Evolutionary conservation across 2,329 filamentous ascomycete genomes (phyloP).

Genomic region (Canariomyces notabilis): DNA sequence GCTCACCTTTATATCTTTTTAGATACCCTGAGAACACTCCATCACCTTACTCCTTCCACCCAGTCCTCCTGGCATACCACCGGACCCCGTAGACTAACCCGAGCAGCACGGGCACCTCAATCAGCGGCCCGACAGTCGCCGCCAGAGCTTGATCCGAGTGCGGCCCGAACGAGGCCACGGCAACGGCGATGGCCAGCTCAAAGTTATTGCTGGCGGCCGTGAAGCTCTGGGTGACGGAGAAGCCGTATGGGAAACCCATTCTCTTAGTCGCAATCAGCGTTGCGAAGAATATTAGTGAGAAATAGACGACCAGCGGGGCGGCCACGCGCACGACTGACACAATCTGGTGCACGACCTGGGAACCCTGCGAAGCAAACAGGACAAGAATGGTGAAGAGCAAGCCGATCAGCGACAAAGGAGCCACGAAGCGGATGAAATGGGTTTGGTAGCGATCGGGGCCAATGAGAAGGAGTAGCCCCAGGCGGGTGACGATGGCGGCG

Average conservation of each 20-base stretch:
- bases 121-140: slow-evolving; percentile 75
- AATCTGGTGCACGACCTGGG: slow-evolving; percentile 73
- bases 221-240: slow-evolving; percentile 14
- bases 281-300: slow-evolving; percentile 65
- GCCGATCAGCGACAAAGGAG: slow-evolving; percentile 74
- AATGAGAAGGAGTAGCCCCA: slow-evolving; percentile 51
- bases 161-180: slow-evolving; percentile 73
- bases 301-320: slow-evolving; percentile 78
- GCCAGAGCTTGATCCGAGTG: slow-evolving; percentile 77
- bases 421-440: slow-evolving; percentile 63
- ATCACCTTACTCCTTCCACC: slow-evolving; percentile 44
- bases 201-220: slow-evolving; percentile 75
- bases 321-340: slow-evolving; percentile 76
- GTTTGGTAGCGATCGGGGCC: slow-evolving; percentile 60
- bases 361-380: slow-evolving; percentile 77
- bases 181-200: slow-evolving; percentile 84
- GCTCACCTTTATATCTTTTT: no score
- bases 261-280: slow-evolving; percentile 59
- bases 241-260: slow-evolving; percentile 54
- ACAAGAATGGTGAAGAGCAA: slow-evolving; percentile 83
- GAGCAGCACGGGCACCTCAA: slow-evolving; percentile 80
- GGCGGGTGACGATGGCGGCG: slow-evolving; percentile 71
- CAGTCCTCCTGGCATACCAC: slow-evolving; percentile 50
- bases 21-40: background rate
- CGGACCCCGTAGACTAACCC: slow-evolving; percentile 70